phyloP scores from a whole-genome alignment of 805 yeast species.

The Wickerhamomyces sydowiorum region DNA sequence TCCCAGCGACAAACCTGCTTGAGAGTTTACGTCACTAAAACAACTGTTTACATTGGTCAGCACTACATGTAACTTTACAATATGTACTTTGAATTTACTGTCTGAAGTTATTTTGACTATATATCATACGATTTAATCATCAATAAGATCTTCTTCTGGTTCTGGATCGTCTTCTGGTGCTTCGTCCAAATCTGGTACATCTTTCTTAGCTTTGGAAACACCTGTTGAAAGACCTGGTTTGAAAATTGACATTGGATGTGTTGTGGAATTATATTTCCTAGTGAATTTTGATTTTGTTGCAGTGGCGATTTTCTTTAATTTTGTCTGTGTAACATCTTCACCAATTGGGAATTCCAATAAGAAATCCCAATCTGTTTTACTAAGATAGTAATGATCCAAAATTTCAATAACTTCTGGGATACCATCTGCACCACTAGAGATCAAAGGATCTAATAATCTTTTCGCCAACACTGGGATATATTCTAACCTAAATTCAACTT shows the following conservation, averaged over 20 bases:
- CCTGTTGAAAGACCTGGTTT: conserved; percentile 60
- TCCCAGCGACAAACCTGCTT: too few species aligned
- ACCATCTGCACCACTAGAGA: conserved; percentile 52
- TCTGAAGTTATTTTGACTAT: background rate
- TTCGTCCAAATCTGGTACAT: conserved; percentile 10
- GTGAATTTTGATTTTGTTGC: conserved; percentile 84
- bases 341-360: conserved; percentile 83
- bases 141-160: conserved; percentile 13
- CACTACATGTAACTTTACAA: too few species aligned
- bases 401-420: conserved; percentile 57
- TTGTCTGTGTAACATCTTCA: conserved; percentile 35
- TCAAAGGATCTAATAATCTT: conserved; percentile 53
- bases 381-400: conserved; percentile 81
- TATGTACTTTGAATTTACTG: background rate
- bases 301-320: conserved; percentile 62
- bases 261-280: conserved; percentile 63
- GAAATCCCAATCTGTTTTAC: conserved; percentile 90
- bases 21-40: too few species aligned
- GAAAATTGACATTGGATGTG: conserved; percentile 85
- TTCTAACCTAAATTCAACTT: conserved; percentile 66
- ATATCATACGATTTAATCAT: background rate
- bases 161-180: conserved; percentile 14
- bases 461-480: conserved; percentile 63
- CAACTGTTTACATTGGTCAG: too few species aligned
- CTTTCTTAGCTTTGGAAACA: conserved; percentile 16